These are phyloP conservation scores for Metschnikowia arizonensis DNA, from an alignment of 805 yeast species.

Conservation along the genomic window DNA sequence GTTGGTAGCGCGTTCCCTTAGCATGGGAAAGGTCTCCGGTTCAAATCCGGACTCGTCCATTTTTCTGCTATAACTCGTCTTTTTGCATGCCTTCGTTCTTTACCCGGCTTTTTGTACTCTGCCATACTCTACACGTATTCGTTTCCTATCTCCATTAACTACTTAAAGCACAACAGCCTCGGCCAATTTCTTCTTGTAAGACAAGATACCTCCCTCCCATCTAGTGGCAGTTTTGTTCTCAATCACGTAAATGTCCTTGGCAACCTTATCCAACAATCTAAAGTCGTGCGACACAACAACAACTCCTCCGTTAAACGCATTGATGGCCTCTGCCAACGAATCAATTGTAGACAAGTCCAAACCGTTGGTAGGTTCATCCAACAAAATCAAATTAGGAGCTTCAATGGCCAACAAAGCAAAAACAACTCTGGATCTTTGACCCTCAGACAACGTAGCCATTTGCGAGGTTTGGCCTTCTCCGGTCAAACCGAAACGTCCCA, in stretches of 20 bases:
- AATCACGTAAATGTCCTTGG: slow-evolving; percentile 94
- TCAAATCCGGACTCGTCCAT: slow-evolving; percentile 75
- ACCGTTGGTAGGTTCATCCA: slow-evolving; percentile 99
- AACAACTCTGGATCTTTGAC: slow-evolving; percentile 98
- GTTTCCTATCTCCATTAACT: not conserved
- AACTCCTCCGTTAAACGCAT: slow-evolving; percentile 94
- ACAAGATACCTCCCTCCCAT: slow-evolving; percentile 91
- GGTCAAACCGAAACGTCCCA: slow-evolving; percentile 96
- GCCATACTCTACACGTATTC: no score
- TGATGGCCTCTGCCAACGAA: slow-evolving; percentile 94
- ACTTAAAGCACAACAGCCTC: slow-evolving; percentile 68
- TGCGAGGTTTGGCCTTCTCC: slow-evolving; percentile 98
- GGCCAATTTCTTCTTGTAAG: slow-evolving; percentile 93
- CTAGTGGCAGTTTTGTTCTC: slow-evolving; percentile 92
- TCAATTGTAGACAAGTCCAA: slow-evolving; percentile 97
- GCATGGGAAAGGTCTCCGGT: slow-evolving; percentile 80
- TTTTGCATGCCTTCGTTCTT: no score
- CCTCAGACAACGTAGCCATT: slow-evolving; percentile 98
- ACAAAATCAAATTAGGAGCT: slow-evolving; percentile 86
- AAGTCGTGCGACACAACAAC: slow-evolving; percentile 98
- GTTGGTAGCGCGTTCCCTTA: slow-evolving; percentile 82
- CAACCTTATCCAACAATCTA: slow-evolving; percentile 95
- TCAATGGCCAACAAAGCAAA: slow-evolving; percentile 94
- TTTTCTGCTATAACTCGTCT: no score
- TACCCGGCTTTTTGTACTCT: no score